phyloP scores from a whole-genome alignment of 1,284 basidiomycete genomes.

The Mrakiaceae sp. region DNA sequence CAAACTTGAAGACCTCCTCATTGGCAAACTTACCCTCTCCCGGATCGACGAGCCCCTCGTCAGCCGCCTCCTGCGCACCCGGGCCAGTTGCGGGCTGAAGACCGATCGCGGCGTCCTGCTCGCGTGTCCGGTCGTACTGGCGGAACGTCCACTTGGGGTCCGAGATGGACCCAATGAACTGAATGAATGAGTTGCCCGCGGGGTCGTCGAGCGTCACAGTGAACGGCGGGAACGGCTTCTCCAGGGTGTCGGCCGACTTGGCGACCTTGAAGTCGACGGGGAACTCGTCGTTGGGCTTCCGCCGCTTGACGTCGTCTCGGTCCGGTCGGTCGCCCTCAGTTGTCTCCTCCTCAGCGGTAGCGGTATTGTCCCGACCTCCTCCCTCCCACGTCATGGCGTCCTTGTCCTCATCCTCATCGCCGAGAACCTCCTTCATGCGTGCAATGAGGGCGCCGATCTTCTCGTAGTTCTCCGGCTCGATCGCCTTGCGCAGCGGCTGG shows the following conservation, averaged over 20 bases:
- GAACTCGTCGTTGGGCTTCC: conserved; percentile 10
- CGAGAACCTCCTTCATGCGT: conserved; percentile 57
- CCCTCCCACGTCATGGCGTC: conserved; percentile 35
- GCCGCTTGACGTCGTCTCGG: conserved; percentile 13
- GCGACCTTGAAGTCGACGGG: conserved; percentile 15
- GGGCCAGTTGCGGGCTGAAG: conserved; percentile 33
- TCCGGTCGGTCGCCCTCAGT: conserved; percentile 20
- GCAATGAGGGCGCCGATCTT: conserved; percentile 70
- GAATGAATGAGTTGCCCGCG: conserved; percentile 86
- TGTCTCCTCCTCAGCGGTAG: conserved; percentile 14
- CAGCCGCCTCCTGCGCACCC: conserved; percentile 29
- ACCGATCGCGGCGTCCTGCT: conserved; percentile 77
- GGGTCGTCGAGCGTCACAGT: conserved; percentile 87
- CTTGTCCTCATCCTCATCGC: conserved; percentile 50
- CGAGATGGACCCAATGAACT: conserved; percentile 64
- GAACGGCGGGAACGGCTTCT: conserved; percentile 57
- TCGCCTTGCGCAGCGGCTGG: conserved; percentile 75
- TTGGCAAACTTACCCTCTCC: conserved; percentile 39
- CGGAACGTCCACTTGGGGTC: conserved; percentile 90
- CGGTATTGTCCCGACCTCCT: conserved; percentile 23
- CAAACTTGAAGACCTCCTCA: conserved; percentile 76
- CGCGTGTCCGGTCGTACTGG: conserved; percentile 66
- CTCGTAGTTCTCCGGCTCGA: conserved; percentile 61
- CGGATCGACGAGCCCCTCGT: conserved; percentile 26
- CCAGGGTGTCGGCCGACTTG: conserved; percentile 24